Evolutionary conservation across 192 early-diverging fungal species (phyloP), one percentile per base, ranked within the genome.

Genomic region (Backusella circina): DNA sequence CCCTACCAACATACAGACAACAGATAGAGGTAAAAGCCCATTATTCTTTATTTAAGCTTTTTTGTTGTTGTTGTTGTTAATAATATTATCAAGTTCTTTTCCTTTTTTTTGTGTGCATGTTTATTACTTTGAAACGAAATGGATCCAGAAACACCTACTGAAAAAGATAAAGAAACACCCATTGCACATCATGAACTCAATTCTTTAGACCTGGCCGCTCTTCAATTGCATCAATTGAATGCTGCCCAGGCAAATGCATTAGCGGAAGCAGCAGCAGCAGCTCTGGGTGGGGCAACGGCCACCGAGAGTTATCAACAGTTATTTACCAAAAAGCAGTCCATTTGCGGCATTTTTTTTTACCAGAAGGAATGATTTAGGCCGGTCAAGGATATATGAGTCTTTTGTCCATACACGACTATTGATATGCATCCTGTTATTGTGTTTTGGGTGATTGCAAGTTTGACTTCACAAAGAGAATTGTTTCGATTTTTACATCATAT

Each of bases 231-330:
- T 1, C 76, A 77, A 26, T 37, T 77, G 12, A 72, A 44, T 32
- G 70, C 70, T 37, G 76, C 65, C 33, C 76, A 77, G 64, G 70
- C 76, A 51, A 65, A 67, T 50, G 76, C 70, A 18, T 23, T 77
- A 3, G 76, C 76, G 9, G 61, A 71, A 41, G 76, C 70, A 12
- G 76, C 76, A 21, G 71, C 71, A 0, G 71, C 57, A 28, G 57
- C 71, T 13, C 31, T 73, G 8, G 35, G 31, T 35, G 65, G 28
- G 0, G 35, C 16, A 5, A 35, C 65, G 1, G 50, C 64, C 23
- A 31, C 70, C 32, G 71, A 13, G 21, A 64, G 41, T 15, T 74
- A 65, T 31, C 73, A 74, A 28, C 61, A 72, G 33, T n/a, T 74
- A 1, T 74, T 74, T 74, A 28, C 73, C 4, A 67, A 44, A n/a